A percentile compares a stretch with the other conserved stretches of the same genome.
Evolutionary conservation across 164 flowering plant species (phyloP).

Genomic region (Saururus chinensis): DNA sequence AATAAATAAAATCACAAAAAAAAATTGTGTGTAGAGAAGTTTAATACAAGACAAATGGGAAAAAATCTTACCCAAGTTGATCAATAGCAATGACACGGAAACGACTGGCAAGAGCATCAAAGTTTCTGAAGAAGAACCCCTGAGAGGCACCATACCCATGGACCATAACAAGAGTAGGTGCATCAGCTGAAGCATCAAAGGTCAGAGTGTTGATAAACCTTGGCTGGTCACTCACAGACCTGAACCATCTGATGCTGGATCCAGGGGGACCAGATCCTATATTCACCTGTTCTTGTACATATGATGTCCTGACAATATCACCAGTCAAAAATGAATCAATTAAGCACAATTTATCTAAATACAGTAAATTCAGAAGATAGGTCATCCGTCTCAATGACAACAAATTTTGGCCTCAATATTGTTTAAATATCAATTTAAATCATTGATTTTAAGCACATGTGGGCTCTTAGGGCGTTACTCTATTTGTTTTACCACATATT

Average conservation of each 20-base stretch:
- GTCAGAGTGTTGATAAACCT: conserved; percentile 88
- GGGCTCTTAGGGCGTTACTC: background rate
- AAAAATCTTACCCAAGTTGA: conserved; percentile 74
- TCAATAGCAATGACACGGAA: conserved; percentile 86
- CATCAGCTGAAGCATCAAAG: conserved; percentile 56
- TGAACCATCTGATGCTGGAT: conserved; percentile 77
- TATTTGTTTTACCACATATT: background rate
- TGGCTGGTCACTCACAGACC: conserved; percentile 62
- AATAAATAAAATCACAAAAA: too few species aligned
- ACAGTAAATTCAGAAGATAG: background rate
- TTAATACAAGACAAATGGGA: background rate
- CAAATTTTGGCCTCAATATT: background rate
- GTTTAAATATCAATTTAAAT: too few species aligned
- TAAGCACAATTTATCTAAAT: background rate
- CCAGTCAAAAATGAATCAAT: background rate
- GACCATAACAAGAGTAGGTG: conserved; percentile 92
- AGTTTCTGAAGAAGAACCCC: conserved; percentile 90
- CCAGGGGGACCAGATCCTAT: conserved; percentile 94
- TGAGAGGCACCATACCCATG: conserved; percentile 97
- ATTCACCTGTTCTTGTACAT: conserved; percentile 68
- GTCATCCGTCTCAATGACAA: background rate
- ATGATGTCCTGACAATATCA: conserved; percentile 53
- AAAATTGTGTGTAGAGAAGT: background rate
- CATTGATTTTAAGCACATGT: background rate
- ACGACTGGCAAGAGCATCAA: conserved; percentile 72